These are phyloP conservation scores for Tetradesmus obliquus DNA, from an alignment of 139 green algal genomes.

Conservation along the genomic window DNA sequence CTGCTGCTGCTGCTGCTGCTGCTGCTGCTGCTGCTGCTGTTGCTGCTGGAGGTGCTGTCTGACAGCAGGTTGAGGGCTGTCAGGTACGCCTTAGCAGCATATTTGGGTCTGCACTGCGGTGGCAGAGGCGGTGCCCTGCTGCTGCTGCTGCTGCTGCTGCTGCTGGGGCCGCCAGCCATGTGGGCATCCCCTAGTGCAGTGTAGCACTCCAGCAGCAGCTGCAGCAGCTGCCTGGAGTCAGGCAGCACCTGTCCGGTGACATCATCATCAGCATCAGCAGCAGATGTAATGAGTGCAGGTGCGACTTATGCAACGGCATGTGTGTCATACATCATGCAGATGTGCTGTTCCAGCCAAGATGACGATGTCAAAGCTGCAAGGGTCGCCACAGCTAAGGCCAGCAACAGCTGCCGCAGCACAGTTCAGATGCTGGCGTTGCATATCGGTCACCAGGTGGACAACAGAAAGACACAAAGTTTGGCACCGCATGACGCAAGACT, in stretches of 20 bases:
- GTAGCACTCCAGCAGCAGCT: conserved; percentile 1
- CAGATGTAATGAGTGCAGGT: background rate
- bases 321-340: no score
- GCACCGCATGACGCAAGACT: no score
- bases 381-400: background rate
- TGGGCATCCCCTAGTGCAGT: conserved; percentile 9
- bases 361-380: no score
- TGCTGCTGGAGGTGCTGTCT: background rate
- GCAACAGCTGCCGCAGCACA: background rate
- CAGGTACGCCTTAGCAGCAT: background rate
- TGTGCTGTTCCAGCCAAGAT: no score
- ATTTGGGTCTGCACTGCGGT: background rate
- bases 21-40: background rate
- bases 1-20: background rate
- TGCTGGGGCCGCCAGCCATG: background rate
- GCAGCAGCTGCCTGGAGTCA: background rate
- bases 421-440: no score
- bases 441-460: no score
- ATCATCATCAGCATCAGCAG: background rate
- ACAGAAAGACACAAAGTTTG: no score
- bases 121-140: background rate
- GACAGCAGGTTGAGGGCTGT: conserved; percentile 3
- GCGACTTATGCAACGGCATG: no score
- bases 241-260: background rate
- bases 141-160: conserved; percentile 30